Base-by-base conservation (phyloP, 2,329 filamentous ascomycete genomes). In the Ceratocystis destructans region DNA sequence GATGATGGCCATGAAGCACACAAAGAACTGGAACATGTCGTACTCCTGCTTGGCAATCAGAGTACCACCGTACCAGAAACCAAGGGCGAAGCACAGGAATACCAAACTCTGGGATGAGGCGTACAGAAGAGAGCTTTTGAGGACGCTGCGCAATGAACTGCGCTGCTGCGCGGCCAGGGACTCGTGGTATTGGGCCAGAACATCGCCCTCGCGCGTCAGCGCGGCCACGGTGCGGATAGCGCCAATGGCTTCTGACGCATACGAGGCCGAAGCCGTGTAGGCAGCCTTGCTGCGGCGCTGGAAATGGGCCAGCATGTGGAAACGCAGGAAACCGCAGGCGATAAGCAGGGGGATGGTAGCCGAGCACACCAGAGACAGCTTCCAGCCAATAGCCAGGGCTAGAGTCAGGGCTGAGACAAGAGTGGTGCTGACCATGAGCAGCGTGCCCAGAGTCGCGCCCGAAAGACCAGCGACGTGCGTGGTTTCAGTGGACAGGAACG, bases 161-260 rank as follows among this genome's bases (percentile, higher is more conserved):
- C 80, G 82, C 62, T 86, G 85, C 74, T 96, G 90, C 0, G 72
- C 72, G 0, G 80, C 85, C 41, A 94, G 82, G 62, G 84, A 84
- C 1, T 76, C 73, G 68, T 83, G 86, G 77, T 95, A 99, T 64
- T 86, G 81, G 1, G 76, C 72, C 71, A 90, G 82, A 2, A 97
- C 90, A 72, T 96, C 90, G 0, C 82, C 76, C 76, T 99, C 94
- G 8, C 93, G 84, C 0, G 92, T 96, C 57, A 99, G 81, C 7
- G 90, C 89, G 3, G 92, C 93, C 8, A 97, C 92, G 1, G 94
- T 97, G 64, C 93, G 88, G 70, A 97, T 96, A 5, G 92, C 89
- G 1, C 90, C 92, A 41, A 95, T 96, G 55, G 92, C 92, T 75
- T 99, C 94, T 61, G 92, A 94, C 10, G 94, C 94, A 73, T 88